These are phyloP conservation scores for Coemansia sp. DNA, from an alignment of 192 early-diverging fungal species.

Conservation along the genomic window DNA sequence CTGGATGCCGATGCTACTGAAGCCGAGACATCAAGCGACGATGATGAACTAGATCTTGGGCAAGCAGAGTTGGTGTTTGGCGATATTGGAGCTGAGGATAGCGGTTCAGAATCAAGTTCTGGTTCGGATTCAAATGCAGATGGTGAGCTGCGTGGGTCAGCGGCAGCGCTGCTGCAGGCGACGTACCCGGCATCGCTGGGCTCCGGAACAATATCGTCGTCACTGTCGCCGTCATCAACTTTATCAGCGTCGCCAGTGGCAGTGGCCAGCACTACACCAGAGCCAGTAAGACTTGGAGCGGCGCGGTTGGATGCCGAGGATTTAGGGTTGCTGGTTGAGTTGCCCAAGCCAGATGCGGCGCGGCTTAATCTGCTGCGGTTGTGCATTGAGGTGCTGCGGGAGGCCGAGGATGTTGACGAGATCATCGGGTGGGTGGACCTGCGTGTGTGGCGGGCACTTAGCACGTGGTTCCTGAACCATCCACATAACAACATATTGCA, in stretches of 20 bases:
- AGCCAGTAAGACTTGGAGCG: constrained; percentile 13
- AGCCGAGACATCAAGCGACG: constrained; percentile 20
- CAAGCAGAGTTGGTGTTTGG: not conserved
- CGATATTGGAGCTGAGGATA: not conserved
- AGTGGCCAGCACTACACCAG: constrained; percentile 44
- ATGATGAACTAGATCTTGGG: not conserved
- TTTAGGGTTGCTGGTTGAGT: constrained; percentile 26
- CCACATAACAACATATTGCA: constrained; percentile 55
- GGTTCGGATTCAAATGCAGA: constrained; percentile 5
- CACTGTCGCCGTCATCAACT: constrained; percentile 53
- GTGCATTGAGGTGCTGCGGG: constrained; percentile 46
- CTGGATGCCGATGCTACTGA: constrained; percentile 39
- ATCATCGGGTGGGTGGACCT: constrained; percentile 51
- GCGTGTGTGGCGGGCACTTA: constrained; percentile 52
- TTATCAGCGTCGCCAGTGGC: constrained; percentile 51
- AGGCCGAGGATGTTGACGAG: constrained; percentile 46
- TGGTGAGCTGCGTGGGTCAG: constrained; percentile 39
- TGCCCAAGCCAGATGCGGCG: constrained; percentile 43
- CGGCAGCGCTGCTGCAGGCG: constrained; percentile 40
- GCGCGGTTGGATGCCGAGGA: constrained; percentile 46
- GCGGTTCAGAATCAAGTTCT: not conserved
- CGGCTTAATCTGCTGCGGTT: constrained; percentile 43
- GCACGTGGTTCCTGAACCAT: constrained; percentile 53
- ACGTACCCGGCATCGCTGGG: constrained; percentile 41
- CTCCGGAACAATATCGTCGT: constrained; percentile 49